Conservation (phyloP, 2,329 filamentous ascomycete genomes). For the Apiospora arundinis region DNA sequence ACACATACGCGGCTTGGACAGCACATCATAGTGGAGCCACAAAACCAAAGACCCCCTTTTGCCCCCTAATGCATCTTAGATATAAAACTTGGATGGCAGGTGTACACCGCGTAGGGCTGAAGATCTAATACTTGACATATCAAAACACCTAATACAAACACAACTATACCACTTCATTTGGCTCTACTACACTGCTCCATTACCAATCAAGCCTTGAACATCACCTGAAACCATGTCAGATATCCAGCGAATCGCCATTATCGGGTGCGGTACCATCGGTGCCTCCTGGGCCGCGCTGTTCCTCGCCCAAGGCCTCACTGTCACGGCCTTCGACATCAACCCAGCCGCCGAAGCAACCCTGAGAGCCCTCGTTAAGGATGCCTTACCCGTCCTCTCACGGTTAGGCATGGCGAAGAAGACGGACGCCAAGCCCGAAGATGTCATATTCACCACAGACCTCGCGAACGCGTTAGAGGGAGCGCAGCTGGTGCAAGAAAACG, state of each 20-base stretch:
- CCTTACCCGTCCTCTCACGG: conserved; percentile 25
- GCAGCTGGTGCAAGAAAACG: conserved; percentile 39
- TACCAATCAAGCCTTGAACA: background rate
- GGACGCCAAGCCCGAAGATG: conserved; percentile 25
- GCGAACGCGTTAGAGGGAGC: conserved; percentile 23
- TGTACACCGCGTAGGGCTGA: background rate
- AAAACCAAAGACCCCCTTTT: background rate
- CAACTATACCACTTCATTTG: background rate
- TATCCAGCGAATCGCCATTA: conserved; percentile 25
- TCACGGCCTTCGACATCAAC: conserved; percentile 26
- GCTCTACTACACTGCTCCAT: background rate
- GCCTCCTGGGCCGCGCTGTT: conserved; percentile 26
- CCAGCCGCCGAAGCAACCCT: conserved; percentile 25
- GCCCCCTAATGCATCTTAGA: background rate
- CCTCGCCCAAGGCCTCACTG: conserved; percentile 25
- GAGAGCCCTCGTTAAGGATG: conserved; percentile 20
- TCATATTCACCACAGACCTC: conserved; percentile 28
- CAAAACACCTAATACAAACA: background rate
- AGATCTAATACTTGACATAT: background rate
- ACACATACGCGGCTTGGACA: background rate
- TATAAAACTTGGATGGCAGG: background rate
- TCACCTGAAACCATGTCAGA: conserved; percentile 18
- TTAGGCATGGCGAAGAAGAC: conserved; percentile 26
- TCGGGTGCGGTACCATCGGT: conserved; percentile 27
- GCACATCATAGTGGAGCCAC: background rate